Percentiles rank a stretch among this genome's conserved stretches.
These are phyloP conservation scores for Globisporangium heterothallicum DNA, from an alignment of 352 stramenopile species.

Conservation along the genomic window DNA sequence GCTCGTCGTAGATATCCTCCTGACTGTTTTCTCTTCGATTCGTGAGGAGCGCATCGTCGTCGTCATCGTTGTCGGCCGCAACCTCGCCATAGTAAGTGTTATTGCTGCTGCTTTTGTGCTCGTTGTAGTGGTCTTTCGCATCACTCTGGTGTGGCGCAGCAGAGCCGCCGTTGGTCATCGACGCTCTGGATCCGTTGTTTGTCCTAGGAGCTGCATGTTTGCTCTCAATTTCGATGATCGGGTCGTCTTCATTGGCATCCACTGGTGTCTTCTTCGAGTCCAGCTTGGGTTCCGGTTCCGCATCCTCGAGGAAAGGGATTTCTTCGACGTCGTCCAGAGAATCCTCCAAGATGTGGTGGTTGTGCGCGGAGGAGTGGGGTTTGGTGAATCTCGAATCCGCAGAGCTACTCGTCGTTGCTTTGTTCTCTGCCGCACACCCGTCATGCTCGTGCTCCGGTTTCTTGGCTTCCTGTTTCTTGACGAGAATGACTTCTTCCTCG, in stretches of 20 bases:
- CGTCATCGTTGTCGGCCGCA: constrained; percentile 10
- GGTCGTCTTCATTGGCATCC: constrained; percentile 35
- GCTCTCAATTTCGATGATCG: constrained; percentile 52
- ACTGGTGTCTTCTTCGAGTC: constrained; percentile 12
- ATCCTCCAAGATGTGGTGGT: constrained; percentile 34
- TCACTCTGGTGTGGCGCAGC: constrained; percentile 3
- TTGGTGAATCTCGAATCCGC: constrained; percentile 17
- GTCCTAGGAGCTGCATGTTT: constrained; percentile 33
- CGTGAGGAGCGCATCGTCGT: constrained; percentile 17
- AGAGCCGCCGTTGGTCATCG: neutral
- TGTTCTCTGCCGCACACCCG: neutral
- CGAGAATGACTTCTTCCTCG: constrained; percentile 63
- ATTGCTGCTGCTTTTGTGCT: constrained; percentile 21
- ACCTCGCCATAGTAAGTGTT: constrained; percentile 12
- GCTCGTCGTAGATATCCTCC: constrained; percentile 53
- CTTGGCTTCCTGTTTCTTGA: constrained; percentile 58
- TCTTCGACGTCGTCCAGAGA: constrained; percentile 78
- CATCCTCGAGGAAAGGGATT: constrained; percentile 68
- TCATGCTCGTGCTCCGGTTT: constrained; percentile 19
- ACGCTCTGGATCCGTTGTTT: neutral
- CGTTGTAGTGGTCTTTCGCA: constrained; percentile 16
- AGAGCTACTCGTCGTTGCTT: neutral
- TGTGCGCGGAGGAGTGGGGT: neutral
- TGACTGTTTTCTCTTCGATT: constrained; percentile 21
- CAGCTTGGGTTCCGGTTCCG: constrained; percentile 35